Conservation (phyloP, 139 green algal species). For the Tetraselmis striata region DNA sequence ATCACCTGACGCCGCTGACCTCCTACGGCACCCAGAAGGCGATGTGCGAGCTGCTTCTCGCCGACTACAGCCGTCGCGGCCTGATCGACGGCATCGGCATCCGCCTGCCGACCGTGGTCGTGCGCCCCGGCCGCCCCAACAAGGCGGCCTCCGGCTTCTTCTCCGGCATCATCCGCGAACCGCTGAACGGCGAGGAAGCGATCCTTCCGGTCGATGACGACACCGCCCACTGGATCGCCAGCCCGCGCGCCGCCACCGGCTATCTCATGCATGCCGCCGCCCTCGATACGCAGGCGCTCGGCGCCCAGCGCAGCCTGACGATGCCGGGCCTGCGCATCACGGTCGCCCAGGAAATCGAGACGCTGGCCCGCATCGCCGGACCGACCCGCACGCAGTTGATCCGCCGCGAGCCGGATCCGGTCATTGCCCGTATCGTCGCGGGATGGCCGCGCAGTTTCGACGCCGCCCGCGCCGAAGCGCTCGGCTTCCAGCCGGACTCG, state of each 20-base stretch:
- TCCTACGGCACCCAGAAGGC: constrained; percentile 6
- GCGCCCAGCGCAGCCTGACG: no score
- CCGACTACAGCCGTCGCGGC: background rate
- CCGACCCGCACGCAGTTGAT: no score
- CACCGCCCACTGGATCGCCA: background rate
- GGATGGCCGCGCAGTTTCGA: no score
- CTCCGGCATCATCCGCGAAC: background rate
- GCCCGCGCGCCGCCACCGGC: background rate
- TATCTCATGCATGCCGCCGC: no score
- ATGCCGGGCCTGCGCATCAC: no score
- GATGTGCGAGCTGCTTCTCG: background rate
- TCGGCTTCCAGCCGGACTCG: no score
- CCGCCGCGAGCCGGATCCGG: no score
- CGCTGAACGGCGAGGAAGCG: background rate
- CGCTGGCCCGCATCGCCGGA: no score
- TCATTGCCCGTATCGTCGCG: no score
- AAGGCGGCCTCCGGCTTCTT: background rate
- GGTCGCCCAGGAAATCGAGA: no score
- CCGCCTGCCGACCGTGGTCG: background rate
- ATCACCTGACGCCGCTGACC: background rate
- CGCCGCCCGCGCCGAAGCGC: no score
- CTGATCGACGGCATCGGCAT: background rate
- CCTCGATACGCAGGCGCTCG: no score
- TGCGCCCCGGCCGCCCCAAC: constrained; percentile 4
- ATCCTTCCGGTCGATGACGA: background rate